Conservation (phyloP, 495 filamentous ascomycete species). For the Glarea lozoyensis region DNA sequence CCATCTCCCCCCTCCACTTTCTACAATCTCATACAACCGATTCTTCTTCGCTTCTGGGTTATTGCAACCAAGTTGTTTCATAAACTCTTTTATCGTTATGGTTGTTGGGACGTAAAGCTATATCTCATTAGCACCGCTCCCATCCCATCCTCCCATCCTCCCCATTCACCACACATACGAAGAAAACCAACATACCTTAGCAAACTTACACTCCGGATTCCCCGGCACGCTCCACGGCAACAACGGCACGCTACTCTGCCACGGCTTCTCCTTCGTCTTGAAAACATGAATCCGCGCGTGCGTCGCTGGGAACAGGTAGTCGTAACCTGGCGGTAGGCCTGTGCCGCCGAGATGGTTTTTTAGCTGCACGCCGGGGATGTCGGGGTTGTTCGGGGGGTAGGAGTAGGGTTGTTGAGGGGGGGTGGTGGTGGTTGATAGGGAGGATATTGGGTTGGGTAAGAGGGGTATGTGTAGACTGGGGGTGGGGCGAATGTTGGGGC, state of each 20-base stretch:
- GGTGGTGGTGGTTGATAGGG: background rate
- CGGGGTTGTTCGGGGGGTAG: constrained; percentile 29
- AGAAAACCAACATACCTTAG: constrained; percentile 30
- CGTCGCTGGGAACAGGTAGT: constrained; percentile 40
- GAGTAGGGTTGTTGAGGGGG: constrained; percentile 15
- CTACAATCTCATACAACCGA: constrained; percentile 27
- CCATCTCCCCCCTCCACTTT: constrained; percentile 17
- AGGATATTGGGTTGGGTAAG: background rate
- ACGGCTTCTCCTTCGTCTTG: constrained; percentile 31
- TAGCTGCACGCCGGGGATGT: constrained; percentile 46
- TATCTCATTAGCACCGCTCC: too few relatives aligned
- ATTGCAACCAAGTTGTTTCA: constrained; percentile 34
- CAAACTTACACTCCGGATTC: constrained; percentile 18
- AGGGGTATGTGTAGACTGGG: background rate
- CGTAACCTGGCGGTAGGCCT: constrained; percentile 40
- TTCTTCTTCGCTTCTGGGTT: constrained; percentile 33
- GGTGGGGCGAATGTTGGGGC: background rate
- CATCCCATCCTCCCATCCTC: too few relatives aligned
- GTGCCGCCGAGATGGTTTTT: constrained; percentile 46
- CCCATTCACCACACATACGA: too few relatives aligned
- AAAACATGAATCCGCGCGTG: constrained; percentile 40
- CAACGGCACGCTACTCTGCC: constrained; percentile 20
- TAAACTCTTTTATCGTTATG: constrained; percentile 32
- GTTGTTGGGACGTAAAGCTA: constrained; percentile 34
- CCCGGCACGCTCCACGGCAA: constrained; percentile 18